Evolutionary conservation across 164 flowering plant species (phyloP), one percentile per base, ranked within the genome.

Genomic region (Stephania yunnanensis): DNA sequence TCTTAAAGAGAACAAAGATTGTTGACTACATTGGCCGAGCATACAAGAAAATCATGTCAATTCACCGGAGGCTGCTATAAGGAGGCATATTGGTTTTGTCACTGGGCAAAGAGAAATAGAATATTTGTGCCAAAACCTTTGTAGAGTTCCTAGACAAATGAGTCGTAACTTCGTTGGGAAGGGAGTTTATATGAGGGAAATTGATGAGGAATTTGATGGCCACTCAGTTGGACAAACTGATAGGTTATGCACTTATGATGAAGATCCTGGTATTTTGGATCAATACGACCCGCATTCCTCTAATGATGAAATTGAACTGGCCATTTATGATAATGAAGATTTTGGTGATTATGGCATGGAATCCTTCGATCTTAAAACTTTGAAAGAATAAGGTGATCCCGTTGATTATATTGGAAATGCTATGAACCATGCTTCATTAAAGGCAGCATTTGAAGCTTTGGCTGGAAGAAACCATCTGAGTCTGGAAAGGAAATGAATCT

Each of bases 361-460:
- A 68, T 69, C 73, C 67, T 69, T 52, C 65, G 52, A 78, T 36
- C 52, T 69, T 72, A 74, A 80, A 20, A 45, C 63, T 13, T 9
- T 52, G 8, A 81, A 78, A 22, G 71, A 77, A 73, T 84, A 78
- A 77, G 83, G 70, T 64, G 31, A 72, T 53, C 70, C 73, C 71
- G 72, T n/a, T 22, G 79, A 85, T 78, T 77, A 83, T 72, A 69
- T 86, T 20, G 88, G 84, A 68, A 85, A 83, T 36, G 81, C 83
- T 36, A 86, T 83, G 36, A 88, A 71, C 77, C 81, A 91, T 78
- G 82, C 84, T 61, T 84, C 92, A 42, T 79, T 94, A 61, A 91
- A 86, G 77, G 91, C 92, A 82, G 93, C 98, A 74, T 96, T 96
- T 89, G 89, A 86, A 78, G 86, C 87, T 63, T 85, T 96, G 81